phyloP scores from a whole-genome alignment of 805 yeast species.

The Zygosaccharomyces lentus region DNA sequence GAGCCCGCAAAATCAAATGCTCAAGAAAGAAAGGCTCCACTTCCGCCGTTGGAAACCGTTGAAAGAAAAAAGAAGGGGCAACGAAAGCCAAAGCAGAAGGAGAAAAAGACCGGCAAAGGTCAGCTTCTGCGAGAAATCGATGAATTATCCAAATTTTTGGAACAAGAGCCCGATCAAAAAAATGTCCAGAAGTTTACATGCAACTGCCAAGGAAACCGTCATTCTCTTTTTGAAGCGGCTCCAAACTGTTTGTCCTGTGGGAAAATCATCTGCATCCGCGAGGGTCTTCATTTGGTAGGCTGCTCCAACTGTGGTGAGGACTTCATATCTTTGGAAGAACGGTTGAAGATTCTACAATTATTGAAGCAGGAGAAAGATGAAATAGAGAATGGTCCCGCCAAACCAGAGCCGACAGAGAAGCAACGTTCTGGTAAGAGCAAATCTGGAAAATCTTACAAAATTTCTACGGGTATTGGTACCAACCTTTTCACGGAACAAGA shows the following conservation, averaged over 20 bases:
- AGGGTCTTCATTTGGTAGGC: constrained; percentile 71
- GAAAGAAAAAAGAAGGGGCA: not conserved
- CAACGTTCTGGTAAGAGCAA: constrained; percentile 24
- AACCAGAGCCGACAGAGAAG: constrained; percentile 18
- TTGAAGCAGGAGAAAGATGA: constrained; percentile 51
- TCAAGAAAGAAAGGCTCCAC: constrained; percentile 2
- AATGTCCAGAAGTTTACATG: constrained; percentile 42
- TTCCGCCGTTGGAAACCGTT: not conserved
- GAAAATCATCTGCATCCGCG: constrained; percentile 82
- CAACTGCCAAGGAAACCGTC: constrained; percentile 81
- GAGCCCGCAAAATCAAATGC: not conserved
- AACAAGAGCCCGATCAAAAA: constrained; percentile 32
- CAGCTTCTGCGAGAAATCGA: constrained; percentile 63
- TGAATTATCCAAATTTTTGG: constrained; percentile 52
- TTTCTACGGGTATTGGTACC: constrained; percentile 57
- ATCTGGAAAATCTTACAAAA: constrained; percentile 43
- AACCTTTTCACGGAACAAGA: constrained; percentile 69
- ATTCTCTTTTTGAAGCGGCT: constrained; percentile 82
- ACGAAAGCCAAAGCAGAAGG: constrained; percentile 1
- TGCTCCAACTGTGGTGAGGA: constrained; percentile 78
- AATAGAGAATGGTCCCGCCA: constrained; percentile 28
- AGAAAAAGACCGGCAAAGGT: constrained; percentile 39
- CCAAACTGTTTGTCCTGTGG: constrained; percentile 96
- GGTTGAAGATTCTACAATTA: constrained; percentile 49
- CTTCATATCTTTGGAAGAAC: constrained; percentile 60